Evolutionary conservation across 2,329 filamentous ascomycete species (phyloP).

Genomic region (Penicillium capsulatum): DNA sequence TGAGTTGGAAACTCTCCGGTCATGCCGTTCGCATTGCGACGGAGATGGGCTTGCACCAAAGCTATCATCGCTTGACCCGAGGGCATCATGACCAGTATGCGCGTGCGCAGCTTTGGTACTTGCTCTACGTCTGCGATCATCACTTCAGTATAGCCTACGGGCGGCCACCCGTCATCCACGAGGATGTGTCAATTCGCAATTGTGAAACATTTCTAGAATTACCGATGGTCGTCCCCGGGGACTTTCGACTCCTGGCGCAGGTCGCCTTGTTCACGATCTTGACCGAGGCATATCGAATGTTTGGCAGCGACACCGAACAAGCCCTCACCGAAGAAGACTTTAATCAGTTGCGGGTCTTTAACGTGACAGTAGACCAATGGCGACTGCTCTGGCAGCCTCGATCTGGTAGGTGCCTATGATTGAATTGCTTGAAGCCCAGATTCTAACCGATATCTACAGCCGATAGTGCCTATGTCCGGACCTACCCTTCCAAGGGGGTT

Average conservation of each 20-base stretch:
- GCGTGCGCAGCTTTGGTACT: constrained; percentile 58
- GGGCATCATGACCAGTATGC: constrained; percentile 51
- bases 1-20: constrained; percentile 60
- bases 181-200: constrained; percentile 55
- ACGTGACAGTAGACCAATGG: constrained; percentile 52
- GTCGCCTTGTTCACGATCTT: constrained; percentile 57
- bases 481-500: constrained; percentile 49
- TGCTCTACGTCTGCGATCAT: constrained; percentile 62
- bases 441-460: constrained; percentile 20
- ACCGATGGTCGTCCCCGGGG: constrained; percentile 50
- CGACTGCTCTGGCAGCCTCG: constrained; percentile 47
- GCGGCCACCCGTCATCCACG: constrained; percentile 55
- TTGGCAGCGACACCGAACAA: constrained; percentile 54
- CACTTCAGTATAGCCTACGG: constrained; percentile 62
- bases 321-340: constrained; percentile 50
- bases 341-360: constrained; percentile 46
- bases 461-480: constrained; percentile 46
- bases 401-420: constrained; percentile 36
- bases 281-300: constrained; percentile 53
- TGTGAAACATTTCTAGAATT: constrained; percentile 55
- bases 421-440: constrained; percentile 1
- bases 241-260: constrained; percentile 56
- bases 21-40: constrained; percentile 57
- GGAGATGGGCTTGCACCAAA: constrained; percentile 55
- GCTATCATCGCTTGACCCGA: constrained; percentile 48